phyloP scores from a whole-genome alignment of 306 rosid species.

The Dicorynia guianensis region DNA sequence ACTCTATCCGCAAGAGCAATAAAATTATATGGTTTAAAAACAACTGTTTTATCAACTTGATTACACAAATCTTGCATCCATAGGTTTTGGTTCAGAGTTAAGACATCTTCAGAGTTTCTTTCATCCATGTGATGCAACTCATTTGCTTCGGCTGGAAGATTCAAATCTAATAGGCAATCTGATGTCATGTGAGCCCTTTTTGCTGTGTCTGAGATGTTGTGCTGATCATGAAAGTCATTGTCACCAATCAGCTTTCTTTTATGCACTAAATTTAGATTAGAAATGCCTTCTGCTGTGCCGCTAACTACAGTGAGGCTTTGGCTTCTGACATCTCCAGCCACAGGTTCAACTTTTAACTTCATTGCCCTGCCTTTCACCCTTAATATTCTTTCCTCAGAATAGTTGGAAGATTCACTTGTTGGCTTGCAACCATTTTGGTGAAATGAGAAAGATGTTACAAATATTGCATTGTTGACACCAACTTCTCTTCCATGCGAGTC shows the following conservation, averaged over 20 bases:
- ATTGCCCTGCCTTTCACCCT: constrained; percentile 57
- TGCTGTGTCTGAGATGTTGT: constrained; percentile 52
- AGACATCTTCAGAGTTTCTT: constrained; percentile 50
- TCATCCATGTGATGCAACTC: constrained; percentile 47
- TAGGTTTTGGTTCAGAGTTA: constrained; percentile 53
- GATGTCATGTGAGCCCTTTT: constrained; percentile 75
- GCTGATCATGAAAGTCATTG: constrained; percentile 50
- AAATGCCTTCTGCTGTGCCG: constrained; percentile 40
- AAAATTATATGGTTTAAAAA: constrained; percentile 77
- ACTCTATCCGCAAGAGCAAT: constrained; percentile 66
- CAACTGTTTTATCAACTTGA: constrained; percentile 66
- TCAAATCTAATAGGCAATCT: constrained; percentile 72
- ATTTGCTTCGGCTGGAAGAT: constrained; percentile 83
- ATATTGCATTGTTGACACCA: constrained; percentile 65
- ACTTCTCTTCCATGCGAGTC: constrained; percentile 90
- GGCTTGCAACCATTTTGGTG: constrained; percentile 38
- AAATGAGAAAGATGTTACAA: constrained; percentile 60
- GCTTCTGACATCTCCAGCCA: constrained; percentile 46
- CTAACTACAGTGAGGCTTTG: constrained; percentile 49
- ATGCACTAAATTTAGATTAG: constrained; percentile 54
- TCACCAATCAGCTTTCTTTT: constrained; percentile 75
- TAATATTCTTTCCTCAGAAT: constrained; percentile 70
- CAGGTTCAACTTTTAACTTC: constrained; percentile 59
- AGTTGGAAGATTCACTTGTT: constrained; percentile 48
- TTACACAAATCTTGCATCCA: constrained; percentile 75